Evolutionary conservation across 164 flowering plant genomes (phyloP), one percentile per base, ranked within the genome.

Genomic region (Chimonanthus praecox): DNA sequence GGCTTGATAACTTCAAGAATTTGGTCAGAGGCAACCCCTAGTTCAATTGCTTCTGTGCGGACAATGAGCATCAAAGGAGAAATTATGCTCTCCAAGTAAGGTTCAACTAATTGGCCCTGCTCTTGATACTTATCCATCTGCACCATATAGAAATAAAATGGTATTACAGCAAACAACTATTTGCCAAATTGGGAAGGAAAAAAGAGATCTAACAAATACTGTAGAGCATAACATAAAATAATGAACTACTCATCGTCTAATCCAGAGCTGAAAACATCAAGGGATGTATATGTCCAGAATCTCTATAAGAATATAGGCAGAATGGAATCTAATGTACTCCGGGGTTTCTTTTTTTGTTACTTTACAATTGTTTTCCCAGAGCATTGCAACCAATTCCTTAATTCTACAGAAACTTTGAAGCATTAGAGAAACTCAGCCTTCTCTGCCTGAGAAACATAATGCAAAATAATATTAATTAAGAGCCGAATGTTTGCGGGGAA

Each of bases 101-200:
- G 98, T 83, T 95, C 99, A 60, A 95, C 58, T 49, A 95, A 75
- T 68, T 95, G 90, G 7, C 99, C 98, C 82, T 92, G 94, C 72
- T 92, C 84, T 82, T 95, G 99, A 84, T 93, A 95, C 80, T 95
- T 92, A 73, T 89, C 99, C 87, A 92, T 75, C 99, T 95, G 89
- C 82, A 81, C 1, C 67, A 62, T 49, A 60, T 60, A 58, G 58
- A 62, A 7, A 73, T 43, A 45, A 9, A 13, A 50, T 43, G 47
- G 58, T 43, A 43, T 69, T 16, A 6, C n/a, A 71, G 49, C 44
- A 33, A 63, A 47, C 64, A 64, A 45, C 44, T n/a, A 72, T 3
- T 49, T n/a, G 48, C 16, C 44, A 47, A 47, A 47, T 47, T 6
- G 13, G 18, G 16, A 47, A 47, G 16, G 49, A 1, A 10, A 62